These are phyloP conservation scores for Hippophae gyantsensis DNA, from an alignment of 306 rosid species.

Conservation along the genomic window DNA sequence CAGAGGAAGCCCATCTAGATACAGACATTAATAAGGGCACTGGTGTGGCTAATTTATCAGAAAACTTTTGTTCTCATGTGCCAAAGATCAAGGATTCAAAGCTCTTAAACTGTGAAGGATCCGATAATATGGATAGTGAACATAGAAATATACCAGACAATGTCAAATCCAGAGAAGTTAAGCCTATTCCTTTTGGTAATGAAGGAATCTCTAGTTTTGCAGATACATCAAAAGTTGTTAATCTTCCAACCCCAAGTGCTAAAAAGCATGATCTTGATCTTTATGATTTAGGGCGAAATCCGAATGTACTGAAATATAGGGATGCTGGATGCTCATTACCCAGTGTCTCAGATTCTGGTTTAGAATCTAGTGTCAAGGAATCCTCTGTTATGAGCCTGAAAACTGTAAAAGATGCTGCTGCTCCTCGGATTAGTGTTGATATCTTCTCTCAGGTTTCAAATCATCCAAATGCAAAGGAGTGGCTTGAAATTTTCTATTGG, in stretches of 20 bases:
- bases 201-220: slow-evolving; percentile 21
- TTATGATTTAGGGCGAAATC: slow-evolving; percentile 18
- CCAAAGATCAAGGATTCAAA: slow-evolving; percentile 21
- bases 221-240: slow-evolving; percentile 27
- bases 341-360: slow-evolving; percentile 22
- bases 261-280: slow-evolving; percentile 32
- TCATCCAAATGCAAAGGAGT: slow-evolving; percentile 41
- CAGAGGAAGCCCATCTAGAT: slow-evolving; percentile 23
- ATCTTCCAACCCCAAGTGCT: slow-evolving; percentile 25
- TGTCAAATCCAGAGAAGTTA: slow-evolving; percentile 34
- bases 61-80: slow-evolving; percentile 20
- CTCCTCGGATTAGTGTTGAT: slow-evolving; percentile 26
- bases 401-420: slow-evolving; percentile 21
- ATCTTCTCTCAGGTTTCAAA: slow-evolving; percentile 36
- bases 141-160: slow-evolving; percentile 14
- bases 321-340: slow-evolving; percentile 19
- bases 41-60: slow-evolving; percentile 24
- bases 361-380: slow-evolving; percentile 30
- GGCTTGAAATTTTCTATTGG: slow-evolving; percentile 61
- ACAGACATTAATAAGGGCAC: slow-evolving; percentile 7
- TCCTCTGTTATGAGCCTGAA: slow-evolving; percentile 24
- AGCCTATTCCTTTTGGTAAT: slow-evolving; percentile 19
- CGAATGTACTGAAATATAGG: slow-evolving; percentile 23
- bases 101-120: slow-evolving; percentile 24
- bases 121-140: slow-evolving; percentile 14